A percentile compares a stretch with the other conserved stretches of the same genome.
Evolutionary conservation across 768 basidiomycete species (phyloP).

Genomic region (Tulasnella sp.): DNA sequence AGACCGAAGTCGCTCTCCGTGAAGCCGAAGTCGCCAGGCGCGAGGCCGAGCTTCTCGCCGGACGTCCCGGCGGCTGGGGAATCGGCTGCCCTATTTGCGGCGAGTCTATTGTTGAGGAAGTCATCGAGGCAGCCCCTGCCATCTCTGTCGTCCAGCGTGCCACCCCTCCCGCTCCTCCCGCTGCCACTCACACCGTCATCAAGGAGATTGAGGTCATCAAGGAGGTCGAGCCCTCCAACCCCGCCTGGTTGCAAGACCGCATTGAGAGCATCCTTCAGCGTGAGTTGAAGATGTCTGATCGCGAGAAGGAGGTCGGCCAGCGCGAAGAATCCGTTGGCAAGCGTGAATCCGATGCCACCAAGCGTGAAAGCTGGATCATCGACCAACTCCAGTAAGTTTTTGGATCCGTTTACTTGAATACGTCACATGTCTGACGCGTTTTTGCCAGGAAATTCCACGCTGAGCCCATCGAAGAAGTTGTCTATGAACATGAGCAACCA

Average conservation of each 20-base stretch:
- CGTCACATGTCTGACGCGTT: neutral
- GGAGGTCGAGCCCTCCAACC: constrained; percentile 65
- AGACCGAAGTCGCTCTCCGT: constrained; percentile 75
- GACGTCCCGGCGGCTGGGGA: constrained; percentile 68
- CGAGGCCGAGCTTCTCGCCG: constrained; percentile 81
- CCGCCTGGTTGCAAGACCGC: constrained; percentile 77
- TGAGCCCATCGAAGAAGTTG: constrained; percentile 36
- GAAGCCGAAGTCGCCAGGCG: constrained; percentile 89
- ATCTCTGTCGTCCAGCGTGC: constrained; percentile 45
- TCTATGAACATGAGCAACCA: constrained; percentile 34
- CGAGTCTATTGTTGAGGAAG: constrained; percentile 31
- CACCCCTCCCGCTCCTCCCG: constrained; percentile 45
- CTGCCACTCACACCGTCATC: constrained; percentile 39
- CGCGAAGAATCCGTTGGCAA: constrained; percentile 86
- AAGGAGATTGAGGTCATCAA: constrained; percentile 86
- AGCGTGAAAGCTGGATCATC: constrained; percentile 91
- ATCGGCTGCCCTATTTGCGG: constrained; percentile 46
- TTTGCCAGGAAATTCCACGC: constrained; percentile 27
- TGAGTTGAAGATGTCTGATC: constrained; percentile 80
- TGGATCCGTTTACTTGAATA: neutral
- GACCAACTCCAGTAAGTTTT: constrained; percentile 80
- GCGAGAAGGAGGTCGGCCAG: constrained; percentile 83
- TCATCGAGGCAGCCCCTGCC: constrained; percentile 59
- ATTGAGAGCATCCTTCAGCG: constrained; percentile 82
- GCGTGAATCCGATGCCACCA: constrained; percentile 82